phyloP scores from a whole-genome alignment of 2,329 filamentous ascomycete species.

The Cadophora malorum region DNA sequence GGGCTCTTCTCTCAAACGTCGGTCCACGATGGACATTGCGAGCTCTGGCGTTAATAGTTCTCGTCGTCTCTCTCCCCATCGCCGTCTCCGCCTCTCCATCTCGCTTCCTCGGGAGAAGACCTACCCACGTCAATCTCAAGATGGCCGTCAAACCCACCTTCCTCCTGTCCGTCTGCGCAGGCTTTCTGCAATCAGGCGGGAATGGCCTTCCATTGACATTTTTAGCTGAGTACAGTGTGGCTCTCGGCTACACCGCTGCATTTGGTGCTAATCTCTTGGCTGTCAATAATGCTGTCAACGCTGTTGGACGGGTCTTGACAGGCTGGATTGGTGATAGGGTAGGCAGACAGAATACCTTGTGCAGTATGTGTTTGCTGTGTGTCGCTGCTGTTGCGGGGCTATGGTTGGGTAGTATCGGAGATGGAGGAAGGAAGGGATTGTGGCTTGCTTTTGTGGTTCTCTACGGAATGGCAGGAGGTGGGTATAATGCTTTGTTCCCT shows the following conservation, averaged over 20 bases:
- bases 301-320: slow-evolving; percentile 51
- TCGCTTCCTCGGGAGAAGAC: slow-evolving; percentile 47
- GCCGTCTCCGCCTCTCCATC: slow-evolving; percentile 50
- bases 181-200: slow-evolving; percentile 52
- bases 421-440: slow-evolving; percentile 42
- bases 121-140: slow-evolving; percentile 49
- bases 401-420: slow-evolving; percentile 46
- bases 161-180: slow-evolving; percentile 50
- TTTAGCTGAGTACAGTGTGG: slow-evolving; percentile 54
- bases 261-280: slow-evolving; percentile 54
- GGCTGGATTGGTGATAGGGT: slow-evolving; percentile 54
- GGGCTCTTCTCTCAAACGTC: slow-evolving; percentile 50
- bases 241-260: slow-evolving; percentile 50
- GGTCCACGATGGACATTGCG: slow-evolving; percentile 54
- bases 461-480: slow-evolving; percentile 52
- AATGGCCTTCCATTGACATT: slow-evolving; percentile 56
- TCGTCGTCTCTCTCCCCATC: slow-evolving; percentile 49
- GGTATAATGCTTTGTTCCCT: slow-evolving; percentile 54
- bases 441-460: slow-evolving; percentile 52
- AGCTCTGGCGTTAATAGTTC: slow-evolving; percentile 48
- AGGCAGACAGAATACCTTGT: slow-evolving; percentile 55
- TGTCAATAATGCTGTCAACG: slow-evolving; percentile 53
- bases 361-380: slow-evolving; percentile 49
- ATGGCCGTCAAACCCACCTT: slow-evolving; percentile 50
- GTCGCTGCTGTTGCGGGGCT: slow-evolving; percentile 48